Base-by-base conservation (phyloP, 2,329 filamentous ascomycete species). In the Fusarium succisae region DNA sequence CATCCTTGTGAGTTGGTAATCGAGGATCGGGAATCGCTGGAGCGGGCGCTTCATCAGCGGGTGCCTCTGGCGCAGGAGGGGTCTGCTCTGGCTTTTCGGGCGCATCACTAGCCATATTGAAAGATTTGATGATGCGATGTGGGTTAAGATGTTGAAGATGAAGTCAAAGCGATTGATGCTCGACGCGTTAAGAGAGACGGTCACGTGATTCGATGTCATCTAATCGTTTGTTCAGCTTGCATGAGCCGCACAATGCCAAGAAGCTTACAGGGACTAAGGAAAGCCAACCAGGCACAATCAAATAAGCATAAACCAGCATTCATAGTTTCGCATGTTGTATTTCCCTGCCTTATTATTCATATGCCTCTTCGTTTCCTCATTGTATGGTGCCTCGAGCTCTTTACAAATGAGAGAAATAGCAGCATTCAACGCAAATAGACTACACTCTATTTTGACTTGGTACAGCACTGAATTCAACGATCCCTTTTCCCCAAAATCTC, bases 1-100 rank as follows among this genome's bases (percentile, higher is more conserved):
- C 92, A 84, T 99, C 96, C 84, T 98, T 98, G 81, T 95, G 94
- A 59, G 92, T 92, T 3, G 93, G 91, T 73, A 94, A 86, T 79
- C 89, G 90, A 45, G 91, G 83, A 67, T 93, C 92, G 11, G 87
- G 82, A 11, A 84, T 81, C 15, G 87, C 81, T 45, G 84, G 85
- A 55, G 89, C 81, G 58, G 87, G 84, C 8, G 63, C 74, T 6
- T 72, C 71, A 53, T 81, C 80, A 53, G 56, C 39, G 30, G 78
- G 77, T 43, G 76, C 78, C 63, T 81, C 81, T 56, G 76, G 77
- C 43, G 71, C 74, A 63, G 76, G 71, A 28, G 77, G 70, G 9
- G 77, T 78, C 70, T 81, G 77, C 63, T 82, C 79, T 30, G 66
- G 72, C 32, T 78, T 81, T 63, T 83, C 81, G 55, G 81, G 80